Conservation (phyloP, 768 basidiomycete species). For the Trametes coccinea region DNA sequence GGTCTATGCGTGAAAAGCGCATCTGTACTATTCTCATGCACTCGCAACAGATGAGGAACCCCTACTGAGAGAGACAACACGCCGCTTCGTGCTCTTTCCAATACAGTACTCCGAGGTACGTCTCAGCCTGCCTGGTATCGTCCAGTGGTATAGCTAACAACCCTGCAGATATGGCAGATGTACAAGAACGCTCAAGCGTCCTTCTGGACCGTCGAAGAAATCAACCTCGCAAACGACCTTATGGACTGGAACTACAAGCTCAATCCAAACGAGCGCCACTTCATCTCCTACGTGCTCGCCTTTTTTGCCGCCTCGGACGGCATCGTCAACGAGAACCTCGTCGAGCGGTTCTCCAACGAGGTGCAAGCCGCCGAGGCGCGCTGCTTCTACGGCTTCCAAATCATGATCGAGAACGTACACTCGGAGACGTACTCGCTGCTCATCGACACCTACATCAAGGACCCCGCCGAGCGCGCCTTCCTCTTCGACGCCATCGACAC, state of each 20-base stretch:
- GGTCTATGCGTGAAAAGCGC: conserved; percentile 10
- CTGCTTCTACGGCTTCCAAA: conserved; percentile 97
- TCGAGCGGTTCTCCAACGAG: conserved; percentile 91
- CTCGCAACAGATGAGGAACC: conserved; percentile 66
- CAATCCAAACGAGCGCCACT: conserved; percentile 81
- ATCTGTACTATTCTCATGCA: not conserved
- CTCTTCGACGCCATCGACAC: conserved; percentile 94
- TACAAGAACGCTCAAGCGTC: conserved; percentile 95
- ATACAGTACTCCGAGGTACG: conserved; percentile 89
- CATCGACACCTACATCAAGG: conserved; percentile 93
- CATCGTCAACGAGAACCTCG: conserved; percentile 94
- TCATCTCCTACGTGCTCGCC: conserved; percentile 89
- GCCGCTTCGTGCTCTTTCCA: conserved; percentile 90
- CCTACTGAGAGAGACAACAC: conserved; percentile 70
- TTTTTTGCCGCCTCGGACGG: conserved; percentile 97
- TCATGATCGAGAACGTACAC: conserved; percentile 99
- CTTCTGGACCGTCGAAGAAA: conserved; percentile 93
- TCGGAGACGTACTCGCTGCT: conserved; percentile 96
- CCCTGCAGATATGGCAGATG: conserved; percentile 83
- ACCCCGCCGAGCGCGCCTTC: conserved; percentile 67
- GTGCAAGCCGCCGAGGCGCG: conserved; percentile 92
- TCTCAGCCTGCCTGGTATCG: not conserved
- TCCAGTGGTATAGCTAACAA: not conserved
- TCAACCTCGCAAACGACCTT: conserved; percentile 84
- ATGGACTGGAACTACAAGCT: conserved; percentile 84